Evolutionary conservation across 2,329 filamentous ascomycete species (phyloP).

Genomic region (Davidsoniella neocaledoniae): DNA sequence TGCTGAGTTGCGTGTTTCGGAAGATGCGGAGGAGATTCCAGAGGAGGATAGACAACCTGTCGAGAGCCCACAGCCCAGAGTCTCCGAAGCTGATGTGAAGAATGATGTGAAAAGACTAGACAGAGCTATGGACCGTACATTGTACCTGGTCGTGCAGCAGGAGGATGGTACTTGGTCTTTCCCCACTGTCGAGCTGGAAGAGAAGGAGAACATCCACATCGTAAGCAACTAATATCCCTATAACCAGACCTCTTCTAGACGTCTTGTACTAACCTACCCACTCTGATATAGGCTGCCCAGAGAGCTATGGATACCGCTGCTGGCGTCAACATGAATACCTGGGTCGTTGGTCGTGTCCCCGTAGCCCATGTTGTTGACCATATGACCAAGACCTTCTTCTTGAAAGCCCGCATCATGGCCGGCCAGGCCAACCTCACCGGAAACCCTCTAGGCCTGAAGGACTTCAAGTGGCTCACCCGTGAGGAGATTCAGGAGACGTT

Average conservation of each 20-base stretch:
- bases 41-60: slow-evolving; percentile 46
- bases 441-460: slow-evolving; percentile 55
- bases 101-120: slow-evolving; percentile 66
- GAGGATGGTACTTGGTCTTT: slow-evolving; percentile 62
- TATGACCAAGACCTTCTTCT: slow-evolving; percentile 81
- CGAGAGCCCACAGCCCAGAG: slow-evolving; percentile 51
- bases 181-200: slow-evolving; percentile 51
- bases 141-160: slow-evolving; percentile 74
- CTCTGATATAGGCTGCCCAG: slow-evolving; percentile 51
- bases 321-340: slow-evolving; percentile 95
- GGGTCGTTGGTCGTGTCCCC: slow-evolving; percentile 83
- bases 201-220: slow-evolving; percentile 63
- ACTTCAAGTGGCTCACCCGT: slow-evolving; percentile 86
- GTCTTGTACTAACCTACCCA: slow-evolving; percentile 13
- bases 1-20: slow-evolving; percentile 46
- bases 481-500: slow-evolving; percentile 66
- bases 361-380: slow-evolving; percentile 57
- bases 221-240: slow-evolving; percentile 33
- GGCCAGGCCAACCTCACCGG: slow-evolving; percentile 70
- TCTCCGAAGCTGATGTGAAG: slow-evolving; percentile 61
- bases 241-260: neutral
- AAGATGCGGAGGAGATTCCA: slow-evolving; percentile 42
- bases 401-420: slow-evolving; percentile 92
- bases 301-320: slow-evolving; percentile 60
- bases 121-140: slow-evolving; percentile 58